Conservation (phyloP, 768 basidiomycete species). For the Suillus paluster region DNA sequence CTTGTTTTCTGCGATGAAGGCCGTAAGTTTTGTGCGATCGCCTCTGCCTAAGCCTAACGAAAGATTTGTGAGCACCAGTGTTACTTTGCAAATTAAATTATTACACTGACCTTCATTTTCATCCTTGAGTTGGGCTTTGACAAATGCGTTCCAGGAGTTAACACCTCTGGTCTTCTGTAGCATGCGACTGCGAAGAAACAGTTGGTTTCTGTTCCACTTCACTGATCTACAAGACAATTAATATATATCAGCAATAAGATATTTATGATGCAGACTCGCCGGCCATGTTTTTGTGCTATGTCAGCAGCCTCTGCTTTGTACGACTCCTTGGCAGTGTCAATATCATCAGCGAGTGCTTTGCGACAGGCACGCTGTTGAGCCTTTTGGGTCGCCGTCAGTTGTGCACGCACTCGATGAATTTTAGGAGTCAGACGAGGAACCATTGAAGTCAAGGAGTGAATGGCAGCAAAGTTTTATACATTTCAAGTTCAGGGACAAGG, state of each 20-base stretch:
- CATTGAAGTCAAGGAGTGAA: neutral
- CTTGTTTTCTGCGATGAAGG: constrained; percentile 4
- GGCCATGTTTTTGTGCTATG: neutral
- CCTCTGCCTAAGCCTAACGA: neutral
- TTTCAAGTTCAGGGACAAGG: too few relatives aligned
- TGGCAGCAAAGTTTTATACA: too few relatives aligned
- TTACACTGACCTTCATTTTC: neutral
- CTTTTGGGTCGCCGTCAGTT: neutral
- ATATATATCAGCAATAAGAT: neutral
- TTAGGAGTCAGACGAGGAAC: neutral
- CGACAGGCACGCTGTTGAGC: neutral
- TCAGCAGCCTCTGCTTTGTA: neutral
- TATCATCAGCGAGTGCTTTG: neutral
- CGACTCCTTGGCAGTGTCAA: neutral
- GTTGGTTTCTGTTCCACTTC: constrained; percentile 4
- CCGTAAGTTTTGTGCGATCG: neutral
- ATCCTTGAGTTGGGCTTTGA: neutral
- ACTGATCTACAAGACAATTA: neutral
- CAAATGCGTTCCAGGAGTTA: constrained; percentile 7
- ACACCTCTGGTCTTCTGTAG: neutral
- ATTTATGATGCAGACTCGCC: neutral
- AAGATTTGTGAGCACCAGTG: neutral
- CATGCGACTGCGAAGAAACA: neutral
- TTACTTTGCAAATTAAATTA: neutral
- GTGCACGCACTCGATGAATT: neutral